phyloP scores from a whole-genome alignment of 306 rosid species.

The Dryas octopetala region DNA sequence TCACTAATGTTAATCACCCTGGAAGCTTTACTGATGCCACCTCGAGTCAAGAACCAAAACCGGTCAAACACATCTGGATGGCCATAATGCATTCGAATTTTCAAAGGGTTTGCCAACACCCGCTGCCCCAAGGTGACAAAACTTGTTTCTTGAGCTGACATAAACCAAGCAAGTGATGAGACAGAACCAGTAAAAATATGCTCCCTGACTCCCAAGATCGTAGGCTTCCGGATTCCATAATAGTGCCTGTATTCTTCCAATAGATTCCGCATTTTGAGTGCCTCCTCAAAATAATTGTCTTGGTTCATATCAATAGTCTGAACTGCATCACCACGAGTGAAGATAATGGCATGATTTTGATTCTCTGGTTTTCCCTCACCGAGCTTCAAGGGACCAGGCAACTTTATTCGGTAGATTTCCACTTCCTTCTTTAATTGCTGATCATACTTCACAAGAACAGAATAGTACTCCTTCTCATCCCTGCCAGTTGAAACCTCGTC shows the following conservation, averaged over 20 bases:
- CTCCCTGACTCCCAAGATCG: constrained; percentile 90
- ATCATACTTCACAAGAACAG: constrained; percentile 88
- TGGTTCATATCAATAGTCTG: constrained; percentile 96
- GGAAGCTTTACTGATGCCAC: constrained; percentile 91
- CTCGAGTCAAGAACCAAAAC: constrained; percentile 83
- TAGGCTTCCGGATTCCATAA: constrained; percentile 73
- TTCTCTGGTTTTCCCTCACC: constrained; percentile 98
- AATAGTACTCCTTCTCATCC: constrained; percentile 61
- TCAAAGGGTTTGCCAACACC: constrained; percentile 82
- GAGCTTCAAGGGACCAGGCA: constrained; percentile 84
- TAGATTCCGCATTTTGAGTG: constrained; percentile 79
- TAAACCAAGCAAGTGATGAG: constrained; percentile 94
- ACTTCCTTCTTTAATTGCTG: constrained; percentile 66
- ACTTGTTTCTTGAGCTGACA: constrained; percentile 93
- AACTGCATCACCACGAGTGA: constrained; percentile 94
- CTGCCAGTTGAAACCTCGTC: constrained; percentile 73
- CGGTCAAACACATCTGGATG: constrained; percentile 97
- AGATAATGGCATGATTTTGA: constrained; percentile 87
- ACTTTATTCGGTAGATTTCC: constrained; percentile 76
- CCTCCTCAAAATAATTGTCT: constrained; percentile 93
- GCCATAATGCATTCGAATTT: constrained; percentile 90
- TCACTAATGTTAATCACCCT: constrained; percentile 88
- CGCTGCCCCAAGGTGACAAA: constrained; percentile 93
- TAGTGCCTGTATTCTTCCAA: constrained; percentile 59
- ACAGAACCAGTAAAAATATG: constrained; percentile 88